Conservation (phyloP, 345 rosid species). For the Eucalyptus fibrosa region DNA sequence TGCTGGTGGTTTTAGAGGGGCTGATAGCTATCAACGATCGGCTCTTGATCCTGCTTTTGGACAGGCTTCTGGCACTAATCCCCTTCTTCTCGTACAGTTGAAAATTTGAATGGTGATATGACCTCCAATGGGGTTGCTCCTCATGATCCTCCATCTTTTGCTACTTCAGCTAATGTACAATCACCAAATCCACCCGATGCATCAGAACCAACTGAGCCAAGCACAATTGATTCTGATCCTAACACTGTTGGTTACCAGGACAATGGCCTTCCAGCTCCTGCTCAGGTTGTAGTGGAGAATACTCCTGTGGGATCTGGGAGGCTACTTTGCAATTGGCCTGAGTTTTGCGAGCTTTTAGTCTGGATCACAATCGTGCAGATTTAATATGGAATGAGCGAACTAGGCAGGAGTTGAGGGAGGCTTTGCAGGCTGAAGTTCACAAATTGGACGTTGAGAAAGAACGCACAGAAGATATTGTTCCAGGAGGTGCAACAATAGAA, state of each 20-base stretch:
- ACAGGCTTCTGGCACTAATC: slow-evolving; percentile 17
- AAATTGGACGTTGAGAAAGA: slow-evolving; percentile 93
- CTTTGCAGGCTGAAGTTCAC: slow-evolving; percentile 96
- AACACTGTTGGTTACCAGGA: slow-evolving; percentile 25
- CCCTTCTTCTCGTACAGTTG: slow-evolving; percentile 27
- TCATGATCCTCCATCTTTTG: slow-evolving; percentile 24
- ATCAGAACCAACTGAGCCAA: slow-evolving; percentile 33
- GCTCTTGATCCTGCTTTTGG: slow-evolving; percentile 30
- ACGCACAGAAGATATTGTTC: slow-evolving; percentile 92
- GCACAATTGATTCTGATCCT: slow-evolving; percentile 32
- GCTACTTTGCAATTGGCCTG: slow-evolving; percentile 89
- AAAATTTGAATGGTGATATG: slow-evolving; percentile 24
- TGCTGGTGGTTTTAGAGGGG: slow-evolving; percentile 23
- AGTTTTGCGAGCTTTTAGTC: slow-evolving; percentile 97
- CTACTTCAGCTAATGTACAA: slow-evolving; percentile 25
- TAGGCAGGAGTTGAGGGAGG: slow-evolving; percentile 94
- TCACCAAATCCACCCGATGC: slow-evolving; percentile 22
- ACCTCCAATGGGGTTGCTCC: slow-evolving; percentile 30
- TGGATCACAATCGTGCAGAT: slow-evolving; percentile 98
- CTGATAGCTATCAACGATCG: slow-evolving; percentile 37
- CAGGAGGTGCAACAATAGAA: slow-evolving; percentile 53
- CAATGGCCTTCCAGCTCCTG: slow-evolving; percentile 81
- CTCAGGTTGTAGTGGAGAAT: slow-evolving; percentile 91
- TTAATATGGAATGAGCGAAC: slow-evolving; percentile 98
- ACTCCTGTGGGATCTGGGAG: slow-evolving; percentile 95